phyloP scores from a whole-genome alignment of 768 basidiomycete genomes.

The Kwoniella botswanensis region DNA sequence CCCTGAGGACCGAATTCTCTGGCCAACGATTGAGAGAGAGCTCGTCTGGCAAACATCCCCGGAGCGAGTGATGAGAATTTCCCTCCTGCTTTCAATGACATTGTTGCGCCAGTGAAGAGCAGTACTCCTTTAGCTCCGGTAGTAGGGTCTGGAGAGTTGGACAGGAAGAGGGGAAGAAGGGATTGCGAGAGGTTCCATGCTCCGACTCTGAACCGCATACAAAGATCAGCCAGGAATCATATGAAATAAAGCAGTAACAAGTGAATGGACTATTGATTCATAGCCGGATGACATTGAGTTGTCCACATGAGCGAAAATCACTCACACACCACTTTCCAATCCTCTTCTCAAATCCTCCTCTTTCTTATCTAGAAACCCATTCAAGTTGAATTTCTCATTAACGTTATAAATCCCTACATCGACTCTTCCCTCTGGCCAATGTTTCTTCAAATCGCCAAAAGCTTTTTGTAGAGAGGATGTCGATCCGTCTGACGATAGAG shows the following conservation, averaged over 20 bases:
- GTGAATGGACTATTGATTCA: too few relatives aligned
- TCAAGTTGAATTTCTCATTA: conserved; percentile 36
- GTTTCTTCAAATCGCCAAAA: conserved; percentile 36
- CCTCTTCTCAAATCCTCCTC: conserved; percentile 37
- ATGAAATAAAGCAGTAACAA: too few relatives aligned
- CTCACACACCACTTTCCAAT: conserved; percentile 45
- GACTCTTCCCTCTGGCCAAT: conserved; percentile 44
- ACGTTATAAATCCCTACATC: conserved; percentile 53
- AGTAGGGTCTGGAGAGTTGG: conserved; percentile 12
- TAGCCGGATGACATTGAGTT: neutral
- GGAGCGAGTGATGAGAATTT: conserved; percentile 42
- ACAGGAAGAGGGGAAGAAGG: conserved; percentile 35
- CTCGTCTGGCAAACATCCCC: conserved; percentile 46
- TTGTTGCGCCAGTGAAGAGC: conserved; percentile 53
- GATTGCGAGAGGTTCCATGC: conserved; percentile 48
- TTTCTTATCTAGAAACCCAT: conserved; percentile 40
- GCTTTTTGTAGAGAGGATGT: conserved; percentile 33
- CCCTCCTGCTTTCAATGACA: conserved; percentile 43
- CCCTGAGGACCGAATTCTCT: conserved; percentile 55
- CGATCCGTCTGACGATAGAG: conserved; percentile 40
- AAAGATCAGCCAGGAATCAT: neutral
- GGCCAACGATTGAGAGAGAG: conserved; percentile 50
- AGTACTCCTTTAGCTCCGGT: conserved; percentile 35
- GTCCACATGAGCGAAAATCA: neutral
- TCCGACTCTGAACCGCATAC: conserved; percentile 29